Conservation (phyloP, 2,329 filamentous ascomycete genomes). For the Bipolaris victoriae region DNA sequence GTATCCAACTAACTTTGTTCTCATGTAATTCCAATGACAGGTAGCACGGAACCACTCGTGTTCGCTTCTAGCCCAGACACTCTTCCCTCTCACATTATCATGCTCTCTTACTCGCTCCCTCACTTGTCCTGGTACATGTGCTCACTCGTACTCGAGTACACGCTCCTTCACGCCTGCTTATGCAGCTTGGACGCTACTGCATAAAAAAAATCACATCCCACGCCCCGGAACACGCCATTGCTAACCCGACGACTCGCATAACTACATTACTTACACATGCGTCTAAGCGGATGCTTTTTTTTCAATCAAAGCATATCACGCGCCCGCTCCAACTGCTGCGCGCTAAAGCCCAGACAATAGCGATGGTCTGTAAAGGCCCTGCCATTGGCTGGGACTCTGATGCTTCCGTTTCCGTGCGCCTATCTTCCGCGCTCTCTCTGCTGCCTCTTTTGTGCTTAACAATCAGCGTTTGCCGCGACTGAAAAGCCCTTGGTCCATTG, state of each 20-base stretch:
- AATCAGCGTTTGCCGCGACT: background rate
- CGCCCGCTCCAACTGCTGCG: background rate
- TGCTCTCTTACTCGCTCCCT: background rate
- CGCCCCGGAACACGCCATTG: too few species aligned
- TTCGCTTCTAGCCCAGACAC: background rate
- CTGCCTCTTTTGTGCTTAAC: background rate
- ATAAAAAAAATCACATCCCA: too few species aligned
- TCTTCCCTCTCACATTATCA: background rate
- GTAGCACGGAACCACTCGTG: background rate
- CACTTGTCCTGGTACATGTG: background rate
- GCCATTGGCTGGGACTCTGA: background rate
- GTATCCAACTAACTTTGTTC: background rate
- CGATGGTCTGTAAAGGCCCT: too few species aligned
- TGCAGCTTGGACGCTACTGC: too few species aligned
- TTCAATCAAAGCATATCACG: constrained; percentile 1
- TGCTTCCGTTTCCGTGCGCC: background rate
- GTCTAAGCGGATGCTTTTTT: background rate
- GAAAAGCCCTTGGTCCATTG: background rate
- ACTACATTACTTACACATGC: too few species aligned
- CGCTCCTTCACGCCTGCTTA: too few species aligned
- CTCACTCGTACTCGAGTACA: too few species aligned
- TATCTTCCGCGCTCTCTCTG: background rate
- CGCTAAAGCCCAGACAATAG: background rate
- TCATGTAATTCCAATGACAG: background rate
- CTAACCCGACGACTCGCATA: too few species aligned